Evolutionary conservation across 352 stramenopile species (phyloP).

Genomic region (Globisporangium polare): DNA sequence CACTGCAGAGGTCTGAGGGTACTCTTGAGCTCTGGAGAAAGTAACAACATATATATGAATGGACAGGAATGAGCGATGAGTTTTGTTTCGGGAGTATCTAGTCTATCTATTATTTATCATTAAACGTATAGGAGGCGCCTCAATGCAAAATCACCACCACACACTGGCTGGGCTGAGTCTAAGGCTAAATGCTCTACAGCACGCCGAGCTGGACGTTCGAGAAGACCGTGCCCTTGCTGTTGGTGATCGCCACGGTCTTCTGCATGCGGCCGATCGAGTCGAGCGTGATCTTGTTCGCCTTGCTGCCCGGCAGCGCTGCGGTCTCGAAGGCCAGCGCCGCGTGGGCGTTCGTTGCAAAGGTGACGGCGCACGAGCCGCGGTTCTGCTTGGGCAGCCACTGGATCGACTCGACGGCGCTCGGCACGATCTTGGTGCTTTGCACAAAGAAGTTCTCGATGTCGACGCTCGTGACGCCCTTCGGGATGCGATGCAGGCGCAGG

Average conservation of each 20-base stretch:
- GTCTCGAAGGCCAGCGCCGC: slow-evolving; percentile 65
- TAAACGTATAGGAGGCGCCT: not conserved
- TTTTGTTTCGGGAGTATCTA: not conserved
- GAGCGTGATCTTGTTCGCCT: slow-evolving; percentile 28
- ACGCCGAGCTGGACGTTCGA: slow-evolving; percentile 57
- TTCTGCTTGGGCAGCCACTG: slow-evolving; percentile 57
- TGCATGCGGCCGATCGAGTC: slow-evolving; percentile 69
- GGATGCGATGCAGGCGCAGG: slow-evolving; percentile 71
- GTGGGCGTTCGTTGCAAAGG: slow-evolving; percentile 63
- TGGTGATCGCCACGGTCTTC: slow-evolving; percentile 67
- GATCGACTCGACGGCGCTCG: slow-evolving; percentile 62
- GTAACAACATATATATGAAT: slow-evolving; percentile 11
- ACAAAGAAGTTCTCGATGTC: slow-evolving; percentile 78
- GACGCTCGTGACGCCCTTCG: slow-evolving; percentile 48
- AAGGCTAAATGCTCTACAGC: slow-evolving; percentile 14
- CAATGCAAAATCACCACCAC: not conserved
- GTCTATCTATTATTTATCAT: slow-evolving; percentile 21
- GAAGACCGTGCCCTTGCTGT: slow-evolving; percentile 59
- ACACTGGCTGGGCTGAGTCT: not conserved
- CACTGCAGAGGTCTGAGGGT: slow-evolving; percentile 29
- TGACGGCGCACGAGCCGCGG: slow-evolving; percentile 64
- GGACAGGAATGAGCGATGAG: slow-evolving; percentile 10
- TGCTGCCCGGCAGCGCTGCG: slow-evolving; percentile 27
- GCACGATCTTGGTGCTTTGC: slow-evolving; percentile 56
- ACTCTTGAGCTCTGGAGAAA: not conserved